phyloP scores from a whole-genome alignment of 1,284 basidiomycete species.

The Heterobasidion annosum region DNA sequence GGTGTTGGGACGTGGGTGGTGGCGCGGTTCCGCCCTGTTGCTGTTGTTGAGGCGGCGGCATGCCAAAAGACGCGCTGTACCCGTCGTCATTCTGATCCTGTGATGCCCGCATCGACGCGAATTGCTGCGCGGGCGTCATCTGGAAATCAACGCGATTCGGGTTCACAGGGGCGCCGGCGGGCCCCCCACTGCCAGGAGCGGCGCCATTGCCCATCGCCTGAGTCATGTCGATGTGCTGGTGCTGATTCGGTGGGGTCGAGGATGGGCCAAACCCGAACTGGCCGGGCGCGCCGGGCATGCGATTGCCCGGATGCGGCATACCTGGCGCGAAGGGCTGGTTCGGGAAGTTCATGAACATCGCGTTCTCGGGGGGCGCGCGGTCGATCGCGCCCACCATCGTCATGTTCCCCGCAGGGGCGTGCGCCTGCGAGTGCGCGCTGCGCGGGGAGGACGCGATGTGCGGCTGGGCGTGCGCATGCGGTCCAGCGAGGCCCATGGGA shows the following conservation, averaged over 20 bases:
- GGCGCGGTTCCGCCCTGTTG: conserved; percentile 10
- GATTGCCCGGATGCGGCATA: conserved; percentile 21
- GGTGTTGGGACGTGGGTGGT: conserved; percentile 9
- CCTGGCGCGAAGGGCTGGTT: conserved; percentile 26
- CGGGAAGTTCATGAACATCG: conserved; percentile 34
- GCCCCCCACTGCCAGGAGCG: conserved; percentile 4
- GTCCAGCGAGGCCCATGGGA: conserved; percentile 17
- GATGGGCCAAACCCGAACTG: conserved; percentile 33
- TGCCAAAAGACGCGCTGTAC: conserved; percentile 12
- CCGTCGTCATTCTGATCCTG: conserved; percentile 3
- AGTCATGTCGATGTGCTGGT: conserved; percentile 26
- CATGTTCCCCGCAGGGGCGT: conserved; percentile 27
- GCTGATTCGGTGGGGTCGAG: conserved; percentile 29
- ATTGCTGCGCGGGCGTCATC: conserved; percentile 50
- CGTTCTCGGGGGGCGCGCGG: conserved; percentile 33
- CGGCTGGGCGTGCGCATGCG: conserved; percentile 13
- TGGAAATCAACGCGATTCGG: conserved; percentile 33
- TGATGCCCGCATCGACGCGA: conserved; percentile 36
- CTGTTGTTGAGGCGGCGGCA: conserved; percentile 17
- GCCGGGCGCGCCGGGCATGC: conserved; percentile 24
- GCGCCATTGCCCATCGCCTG: conserved; percentile 16
- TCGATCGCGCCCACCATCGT: conserved; percentile 19
- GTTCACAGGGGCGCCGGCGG: conserved; percentile 15
- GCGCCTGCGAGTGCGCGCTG: conserved; percentile 17
- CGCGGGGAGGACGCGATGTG: conserved; percentile 30